Base-by-base conservation (phyloP, 371 early-diverging fungal species). In the Umbelopsis sp. region DNA sequence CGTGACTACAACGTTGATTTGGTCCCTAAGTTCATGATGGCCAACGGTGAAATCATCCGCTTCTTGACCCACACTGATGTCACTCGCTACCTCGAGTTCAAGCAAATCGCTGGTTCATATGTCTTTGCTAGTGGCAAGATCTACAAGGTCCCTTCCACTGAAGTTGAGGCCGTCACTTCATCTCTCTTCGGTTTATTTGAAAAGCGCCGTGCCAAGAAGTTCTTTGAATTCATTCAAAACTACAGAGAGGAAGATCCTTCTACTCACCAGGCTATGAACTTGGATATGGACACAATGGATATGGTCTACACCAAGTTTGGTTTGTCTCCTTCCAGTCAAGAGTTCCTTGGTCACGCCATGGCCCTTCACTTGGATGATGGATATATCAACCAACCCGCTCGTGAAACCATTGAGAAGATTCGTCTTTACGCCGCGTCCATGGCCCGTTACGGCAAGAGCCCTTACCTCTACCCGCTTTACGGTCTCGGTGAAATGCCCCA, bases 11-110 rank as follows among this genome's bases (percentile, higher is more conserved):
- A 94, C 84, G 89, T 99, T 63, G 99, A 99, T 79, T 82, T 99
- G 76, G 97, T 99, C 67, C 99, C 99, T 71, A 99, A 99, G 87
- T 98, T 99, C 80, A 94, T 99, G 88, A 97, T 99, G 96, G 98
- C 97, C 50, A 96, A 95, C 73, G 98, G 95, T 65, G 93, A 94
- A 68, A 86, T 97, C 53, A 92, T 94, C 71, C 89, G 89, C 65
- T 92, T 94, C 68, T 83, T 94, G 68, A 88, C 88, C 66, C 94
- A 99, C 80, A 96, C 99, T 57, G 97, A 99, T 72, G 98, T 99
- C 38, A 96, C 98, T 25, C 92, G 97, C 67, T 97, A 99, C 86
- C 87, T 99, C 35, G 97, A 97, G 79, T 99, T 99, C 89, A 93
- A 94, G 79, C 94, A 96, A 75, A 95, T 99, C 69, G 88, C 94